Evolutionary conservation across 768 basidiomycete genomes (phyloP), one percentile per base, ranked within the genome.

Genomic region (Omphalotus guepiniiformis): DNA sequence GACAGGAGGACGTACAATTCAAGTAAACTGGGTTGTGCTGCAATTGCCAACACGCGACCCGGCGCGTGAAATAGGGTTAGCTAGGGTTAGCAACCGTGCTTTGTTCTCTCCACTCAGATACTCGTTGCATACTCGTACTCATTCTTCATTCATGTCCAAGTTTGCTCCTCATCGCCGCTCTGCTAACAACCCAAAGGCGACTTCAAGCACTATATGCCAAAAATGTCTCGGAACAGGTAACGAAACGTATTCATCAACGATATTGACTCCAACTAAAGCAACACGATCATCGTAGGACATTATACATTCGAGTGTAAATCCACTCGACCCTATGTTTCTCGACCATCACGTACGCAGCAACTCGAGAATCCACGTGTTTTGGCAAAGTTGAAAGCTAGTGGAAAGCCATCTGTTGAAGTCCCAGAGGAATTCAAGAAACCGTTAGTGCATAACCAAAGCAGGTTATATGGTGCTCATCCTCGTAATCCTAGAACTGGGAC

Each of bases 251-350:
- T n/a, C 30, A 9, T 32, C 9, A 9, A 32, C n/a, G 30, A 32
- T 9, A 32, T 9, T 32, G n/a, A 9, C 30, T n/a, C 9, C 19
- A 36, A 22, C 36, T 47, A 5, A 38, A 27, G 30, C 26, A 41
- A 19, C 3, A n/a, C n/a, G n/a, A n/a, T 28, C 13, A 37, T 22
- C 47, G 29, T 59, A 83, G 93, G 93, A 0, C 94, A 96, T 65
- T 94, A 85, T 62, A 96, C 83, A 11, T 97, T 85, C 60, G 80
- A 96, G 68, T 97, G 94, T 77, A 91, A 90, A 65, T 74, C 76
- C 15, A 56, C 77, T 18, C 76, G 87, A 2, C 88, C 91, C 21
- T 97, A 96, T 62, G 73, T 91, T 32, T 80, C 89, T 9, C 77
- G 94, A n/a, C 93, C 93, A 2, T 93, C 91, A 28, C 79, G 93